Evolutionary conservation across 306 rosid species (phyloP).

Genomic region (Lathyrus sativus): DNA sequence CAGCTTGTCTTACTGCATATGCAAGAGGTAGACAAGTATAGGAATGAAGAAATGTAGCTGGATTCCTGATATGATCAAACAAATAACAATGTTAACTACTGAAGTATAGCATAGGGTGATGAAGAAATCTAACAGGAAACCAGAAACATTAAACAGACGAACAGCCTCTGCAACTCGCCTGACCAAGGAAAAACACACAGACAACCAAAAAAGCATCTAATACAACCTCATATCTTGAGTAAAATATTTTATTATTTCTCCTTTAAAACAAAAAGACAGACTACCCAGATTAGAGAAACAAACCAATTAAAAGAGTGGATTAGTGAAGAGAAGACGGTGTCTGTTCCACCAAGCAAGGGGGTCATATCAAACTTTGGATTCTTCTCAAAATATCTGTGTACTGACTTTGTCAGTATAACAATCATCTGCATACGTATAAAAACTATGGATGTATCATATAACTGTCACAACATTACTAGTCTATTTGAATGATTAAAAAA

Average conservation of each 20-base stretch:
- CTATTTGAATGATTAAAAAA: constrained; percentile 1
- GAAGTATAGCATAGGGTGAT: constrained; percentile 2
- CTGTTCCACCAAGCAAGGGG: constrained; percentile 98
- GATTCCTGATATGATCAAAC: constrained; percentile 67
- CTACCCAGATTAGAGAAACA: constrained; percentile 56
- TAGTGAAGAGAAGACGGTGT: constrained; percentile 89
- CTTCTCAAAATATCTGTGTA: constrained; percentile 93
- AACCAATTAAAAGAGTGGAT: constrained; percentile 90
- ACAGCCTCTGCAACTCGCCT: constrained; percentile 1
- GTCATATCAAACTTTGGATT: constrained; percentile 98
- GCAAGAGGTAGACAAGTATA: constrained; percentile 95
- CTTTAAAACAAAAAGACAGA: constrained; percentile 11
- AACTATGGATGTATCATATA: constrained; percentile 35
- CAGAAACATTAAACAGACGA: constrained; percentile 17
- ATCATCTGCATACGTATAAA: constrained; percentile 73
- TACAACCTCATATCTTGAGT: constrained; percentile 10
- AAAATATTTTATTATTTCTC: constrained; percentile 8
- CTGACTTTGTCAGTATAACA: constrained; percentile 88
- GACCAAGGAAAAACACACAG: constrained; percentile 22
- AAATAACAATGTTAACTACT: constrained; percentile 33
- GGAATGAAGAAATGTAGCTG: constrained; percentile 95
- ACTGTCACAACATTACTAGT: constrained; percentile 31
- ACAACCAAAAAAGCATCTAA: constrained; percentile 15
- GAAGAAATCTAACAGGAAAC: no score
- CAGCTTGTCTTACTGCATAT: constrained; percentile 92